Base-by-base conservation (phyloP, 495 filamentous ascomycete species). In the Hypomontagnella submonticulosa region DNA sequence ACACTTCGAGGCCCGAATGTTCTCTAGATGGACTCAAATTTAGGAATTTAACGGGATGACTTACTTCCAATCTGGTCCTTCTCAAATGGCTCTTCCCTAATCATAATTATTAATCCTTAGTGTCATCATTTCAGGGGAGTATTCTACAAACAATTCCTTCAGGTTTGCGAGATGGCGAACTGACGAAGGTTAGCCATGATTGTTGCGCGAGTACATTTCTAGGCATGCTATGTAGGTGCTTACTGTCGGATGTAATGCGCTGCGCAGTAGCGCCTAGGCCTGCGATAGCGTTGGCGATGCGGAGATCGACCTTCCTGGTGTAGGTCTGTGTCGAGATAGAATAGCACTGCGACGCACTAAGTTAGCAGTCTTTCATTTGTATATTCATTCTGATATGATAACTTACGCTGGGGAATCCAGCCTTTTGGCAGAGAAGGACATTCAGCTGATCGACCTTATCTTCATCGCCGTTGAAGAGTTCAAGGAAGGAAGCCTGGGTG, bases 51-150 rank as follows among this genome's bases (percentile, higher is more conserved):
- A n/a, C 33, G 13, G 44, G 46, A 34, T 16, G 3, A 53, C 19
- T 57, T 36, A 57, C 57, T 65, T 33, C 87, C 88, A 37, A 92
- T 91, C 69, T 92, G 90, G 61, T 84, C 81, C 61, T 85, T 89
- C 78, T 97, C 94, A 56, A 96, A 95, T 1, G 94, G 94, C 81
- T 97, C 94, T 75, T 98, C 93, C 90, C 80, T 95, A 47, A 55
- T 16, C 2, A 37, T 40, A 11, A 5, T 5, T 41, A 23, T 62
- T 48, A 62, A 49, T 47, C 10, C 5, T 23, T 3, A 3, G 5
- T 13, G 11, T 8, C n/a, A 30, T 2, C 1, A 47, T 38, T 12
- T 34, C 1, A n/a, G 4, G 37, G 12, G 13, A 4, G 1, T 11
- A 46, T 40, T 30, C 9, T 62, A 62, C 58, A 18, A 32, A 62